Evolutionary conservation across 2,329 filamentous ascomycete genomes (phyloP), one percentile per base, ranked within the genome.

Genomic region (Trichoderma koningiopsis): DNA sequence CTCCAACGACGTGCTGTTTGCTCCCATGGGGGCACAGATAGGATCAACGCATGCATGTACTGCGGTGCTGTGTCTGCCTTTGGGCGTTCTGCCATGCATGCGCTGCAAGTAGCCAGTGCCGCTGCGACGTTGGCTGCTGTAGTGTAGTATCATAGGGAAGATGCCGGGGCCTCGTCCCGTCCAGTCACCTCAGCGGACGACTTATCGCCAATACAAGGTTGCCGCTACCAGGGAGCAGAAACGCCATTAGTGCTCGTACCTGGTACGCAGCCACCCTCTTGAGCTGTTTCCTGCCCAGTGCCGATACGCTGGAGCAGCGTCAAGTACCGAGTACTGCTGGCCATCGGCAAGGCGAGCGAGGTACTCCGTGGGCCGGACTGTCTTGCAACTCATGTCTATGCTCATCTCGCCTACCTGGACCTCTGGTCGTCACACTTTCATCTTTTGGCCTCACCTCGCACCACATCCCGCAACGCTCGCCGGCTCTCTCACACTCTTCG

Each of bases 401-500:
- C 68, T 70, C 68, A 47, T 70, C 63, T 64, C 58, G 37, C 58
- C 59, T 64, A 66, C 62, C 22, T 57, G n/a, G 49, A 33, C 62
- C 47, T 13, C 33, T 61, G 27, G n/a, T 61, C 52, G 68, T 66
- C 68, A 69, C 68, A 69, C 68, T 69, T 58, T 52, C 68, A 49
- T 69, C 61, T 58, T 60, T 66, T 53, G 61, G 62, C 68, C 61
- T 69, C 37, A 58, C 68, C 61, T 69, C 37, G 49, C 52, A 68
- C 49, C 35, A 57, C 59, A 31, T 49, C 52, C 62, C 58, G 35
- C 49, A 40, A 31, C 43, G n/a, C 66, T 22, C 80, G 57, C 79
- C 79, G 72, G 74, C 76, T 3, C 76, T 3, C 80, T 79, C 4
- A 70, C 81, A 22, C 68, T 68, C 33, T 27, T 35, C 37, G 16